phyloP scores from a whole-genome alignment of 2,329 filamentous ascomycete species.

The Zymoseptoria brevis region DNA sequence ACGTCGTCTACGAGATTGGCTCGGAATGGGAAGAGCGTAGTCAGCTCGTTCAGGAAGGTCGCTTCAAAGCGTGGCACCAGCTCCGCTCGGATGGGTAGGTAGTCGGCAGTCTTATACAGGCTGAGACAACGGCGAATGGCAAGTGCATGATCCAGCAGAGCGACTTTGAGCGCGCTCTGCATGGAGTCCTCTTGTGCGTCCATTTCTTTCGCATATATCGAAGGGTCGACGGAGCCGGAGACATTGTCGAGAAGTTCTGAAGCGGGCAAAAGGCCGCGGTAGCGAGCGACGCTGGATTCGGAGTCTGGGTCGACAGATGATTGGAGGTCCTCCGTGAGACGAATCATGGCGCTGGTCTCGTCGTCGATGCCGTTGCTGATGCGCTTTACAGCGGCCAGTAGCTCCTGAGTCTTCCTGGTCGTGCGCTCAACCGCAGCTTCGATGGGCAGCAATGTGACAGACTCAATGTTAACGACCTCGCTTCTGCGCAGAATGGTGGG shows the following conservation, averaged over 20 bases:
- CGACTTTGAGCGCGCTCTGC: conserved; percentile 74
- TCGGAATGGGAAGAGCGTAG: conserved; percentile 31
- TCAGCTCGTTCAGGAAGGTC: conserved; percentile 38
- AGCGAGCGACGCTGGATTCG: conserved; percentile 69
- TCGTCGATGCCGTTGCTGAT: conserved; percentile 54
- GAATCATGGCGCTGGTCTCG: conserved; percentile 44
- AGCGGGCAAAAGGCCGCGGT: conserved; percentile 63
- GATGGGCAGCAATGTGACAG: conserved; percentile 61
- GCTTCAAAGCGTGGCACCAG: conserved; percentile 35
- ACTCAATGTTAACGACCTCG: conserved; percentile 65
- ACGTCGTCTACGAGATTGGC: conserved; percentile 19
- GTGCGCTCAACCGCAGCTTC: conserved; percentile 89
- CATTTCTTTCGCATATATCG: conserved; percentile 21
- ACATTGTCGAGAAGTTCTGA: conserved; percentile 34
- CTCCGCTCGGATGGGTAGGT: conserved; percentile 41
- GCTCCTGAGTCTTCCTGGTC: conserved; percentile 80
- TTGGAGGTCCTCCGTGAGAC: conserved; percentile 66
- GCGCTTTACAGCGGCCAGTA: conserved; percentile 66
- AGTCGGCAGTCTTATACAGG: conserved; percentile 54
- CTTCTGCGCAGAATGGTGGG: conserved; percentile 84
- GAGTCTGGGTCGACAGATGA: conserved; percentile 67
- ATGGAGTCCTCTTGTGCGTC: conserved; percentile 46
- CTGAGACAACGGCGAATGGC: conserved; percentile 74
- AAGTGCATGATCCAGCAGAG: conserved; percentile 80
- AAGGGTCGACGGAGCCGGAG: conserved; percentile 29